phyloP scores from a whole-genome alignment of 495 filamentous ascomycete genomes.

The Hypomontagnella monticulosa region DNA sequence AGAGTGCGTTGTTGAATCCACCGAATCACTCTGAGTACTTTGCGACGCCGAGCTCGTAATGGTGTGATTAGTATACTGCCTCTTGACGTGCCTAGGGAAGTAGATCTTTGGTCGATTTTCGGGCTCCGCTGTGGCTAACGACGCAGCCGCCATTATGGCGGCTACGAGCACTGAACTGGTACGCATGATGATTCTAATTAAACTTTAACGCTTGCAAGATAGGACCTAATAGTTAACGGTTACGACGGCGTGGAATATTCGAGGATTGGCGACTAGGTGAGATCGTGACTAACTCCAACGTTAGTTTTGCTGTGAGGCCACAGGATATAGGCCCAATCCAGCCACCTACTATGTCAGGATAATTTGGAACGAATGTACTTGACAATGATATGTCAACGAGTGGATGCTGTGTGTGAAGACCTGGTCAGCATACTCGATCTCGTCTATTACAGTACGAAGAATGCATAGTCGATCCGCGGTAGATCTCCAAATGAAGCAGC shows the following conservation, averaged over 20 bases:
- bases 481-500: conserved; percentile 25
- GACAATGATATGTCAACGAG: conserved; percentile 67
- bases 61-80: conserved; percentile 61
- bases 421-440: conserved; percentile 40
- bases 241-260: conserved; percentile 18
- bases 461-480: conserved; percentile 34
- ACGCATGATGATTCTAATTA: conserved; percentile 53
- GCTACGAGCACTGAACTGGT: conserved; percentile 61
- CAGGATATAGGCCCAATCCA: conserved; percentile 13
- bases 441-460: conserved; percentile 7
- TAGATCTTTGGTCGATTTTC: conserved; percentile 63
- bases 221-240: conserved; percentile 34
- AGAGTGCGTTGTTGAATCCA: conserved; percentile 32
- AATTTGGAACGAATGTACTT: conserved; percentile 70
- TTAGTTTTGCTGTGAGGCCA: conserved; percentile 38
- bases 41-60: conserved; percentile 49
- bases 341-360: conserved; percentile 62
- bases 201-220: conserved; percentile 29
- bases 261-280: conserved; percentile 33
- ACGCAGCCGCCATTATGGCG: conserved; percentile 61
- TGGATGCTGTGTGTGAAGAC: conserved; percentile 54
- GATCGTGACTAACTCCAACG: conserved; percentile 45
- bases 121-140: conserved; percentile 55
- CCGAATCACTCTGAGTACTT: conserved; percentile 29
- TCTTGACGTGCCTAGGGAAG: conserved; percentile 69